Percentiles rank a stretch among this genome's conserved stretches.
phyloP scores from a whole-genome alignment of 345 rosid genomes.

The Eucalyptus sp. region DNA sequence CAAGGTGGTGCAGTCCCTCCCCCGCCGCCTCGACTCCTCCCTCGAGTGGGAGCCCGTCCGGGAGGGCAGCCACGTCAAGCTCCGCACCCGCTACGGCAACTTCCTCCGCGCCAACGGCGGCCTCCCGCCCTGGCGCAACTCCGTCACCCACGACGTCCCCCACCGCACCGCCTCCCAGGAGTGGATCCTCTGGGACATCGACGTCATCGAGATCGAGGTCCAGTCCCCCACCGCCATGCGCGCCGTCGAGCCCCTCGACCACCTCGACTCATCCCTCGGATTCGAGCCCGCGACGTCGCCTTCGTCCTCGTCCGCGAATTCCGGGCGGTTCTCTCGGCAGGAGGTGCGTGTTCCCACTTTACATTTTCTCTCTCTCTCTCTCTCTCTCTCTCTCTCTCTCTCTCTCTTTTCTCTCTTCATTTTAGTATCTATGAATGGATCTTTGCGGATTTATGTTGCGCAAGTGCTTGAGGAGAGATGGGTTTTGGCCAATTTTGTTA shows the following conservation, averaged over 20 bases:
- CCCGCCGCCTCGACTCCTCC: slow-evolving; percentile 37
- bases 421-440: not conserved
- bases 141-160: slow-evolving; percentile 70
- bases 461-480: not conserved
- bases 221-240: slow-evolving; percentile 12
- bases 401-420: not conserved
- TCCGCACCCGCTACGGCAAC: slow-evolving; percentile 48
- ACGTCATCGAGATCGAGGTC: slow-evolving; percentile 42
- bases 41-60: slow-evolving; percentile 72
- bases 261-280: not conserved
- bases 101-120: slow-evolving; percentile 80
- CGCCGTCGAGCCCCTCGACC: slow-evolving; percentile 1
- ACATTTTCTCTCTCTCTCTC: not conserved
- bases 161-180: slow-evolving; percentile 61
- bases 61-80: slow-evolving; percentile 43
- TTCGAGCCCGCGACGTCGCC: slow-evolving; percentile 24
- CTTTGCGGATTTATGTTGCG: not conserved
- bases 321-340: slow-evolving; percentile 45
- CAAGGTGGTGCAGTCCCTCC: slow-evolving; percentile 52
- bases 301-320: slow-evolving; percentile 23
- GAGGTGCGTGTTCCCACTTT: slow-evolving; percentile 29
- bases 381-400: not conserved
- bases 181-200: slow-evolving; percentile 72
- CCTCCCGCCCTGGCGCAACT: slow-evolving; percentile 82
- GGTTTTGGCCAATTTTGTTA: not conserved